Percentiles rank a stretch among this genome's conserved stretches.
phyloP scores from a whole-genome alignment of 1,284 basidiomycete species.

The Cryptococcus sp. region DNA sequence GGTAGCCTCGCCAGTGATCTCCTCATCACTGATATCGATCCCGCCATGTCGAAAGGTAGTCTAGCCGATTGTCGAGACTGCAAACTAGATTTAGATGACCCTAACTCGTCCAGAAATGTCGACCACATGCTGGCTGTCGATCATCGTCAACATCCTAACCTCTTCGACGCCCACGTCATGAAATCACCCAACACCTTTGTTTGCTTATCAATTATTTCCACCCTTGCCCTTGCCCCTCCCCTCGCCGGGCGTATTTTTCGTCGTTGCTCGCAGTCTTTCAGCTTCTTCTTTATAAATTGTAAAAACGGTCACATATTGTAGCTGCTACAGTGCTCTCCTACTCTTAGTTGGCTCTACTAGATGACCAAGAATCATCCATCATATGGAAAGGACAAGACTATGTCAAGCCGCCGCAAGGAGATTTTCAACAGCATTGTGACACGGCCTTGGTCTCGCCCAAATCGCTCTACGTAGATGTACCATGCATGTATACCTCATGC shows the following conservation, averaged over 20 bases:
- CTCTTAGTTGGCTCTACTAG: slow-evolving; percentile 26
- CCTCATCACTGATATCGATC: too few relatives aligned
- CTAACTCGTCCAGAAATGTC: too few relatives aligned
- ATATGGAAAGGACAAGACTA: slow-evolving; percentile 17
- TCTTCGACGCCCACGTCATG: too few relatives aligned
- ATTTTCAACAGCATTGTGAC: slow-evolving; percentile 1
- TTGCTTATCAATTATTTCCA: too few relatives aligned
- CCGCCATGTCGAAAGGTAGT: too few relatives aligned
- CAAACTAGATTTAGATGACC: too few relatives aligned
- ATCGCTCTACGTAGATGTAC: slow-evolving; percentile 11
- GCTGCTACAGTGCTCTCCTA: slow-evolving; percentile 4
- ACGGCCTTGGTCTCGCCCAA: slow-evolving; percentile 43
- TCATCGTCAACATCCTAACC: too few relatives aligned
- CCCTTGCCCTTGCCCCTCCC: neutral
- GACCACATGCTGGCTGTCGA: too few relatives aligned
- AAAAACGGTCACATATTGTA: slow-evolving; percentile 30
- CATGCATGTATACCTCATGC: neutral
- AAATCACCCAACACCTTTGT: too few relatives aligned
- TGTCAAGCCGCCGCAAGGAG: slow-evolving; percentile 8
- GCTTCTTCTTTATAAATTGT: slow-evolving; percentile 30
- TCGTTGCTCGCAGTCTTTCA: neutral
- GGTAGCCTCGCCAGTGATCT: too few relatives aligned
- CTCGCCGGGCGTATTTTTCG: neutral
- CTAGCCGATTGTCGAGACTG: too few relatives aligned
- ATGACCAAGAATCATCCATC: slow-evolving; percentile 20